Evolutionary conservation across 2,329 filamentous ascomycete genomes (phyloP).

Genomic region (Neurospora sp.): DNA sequence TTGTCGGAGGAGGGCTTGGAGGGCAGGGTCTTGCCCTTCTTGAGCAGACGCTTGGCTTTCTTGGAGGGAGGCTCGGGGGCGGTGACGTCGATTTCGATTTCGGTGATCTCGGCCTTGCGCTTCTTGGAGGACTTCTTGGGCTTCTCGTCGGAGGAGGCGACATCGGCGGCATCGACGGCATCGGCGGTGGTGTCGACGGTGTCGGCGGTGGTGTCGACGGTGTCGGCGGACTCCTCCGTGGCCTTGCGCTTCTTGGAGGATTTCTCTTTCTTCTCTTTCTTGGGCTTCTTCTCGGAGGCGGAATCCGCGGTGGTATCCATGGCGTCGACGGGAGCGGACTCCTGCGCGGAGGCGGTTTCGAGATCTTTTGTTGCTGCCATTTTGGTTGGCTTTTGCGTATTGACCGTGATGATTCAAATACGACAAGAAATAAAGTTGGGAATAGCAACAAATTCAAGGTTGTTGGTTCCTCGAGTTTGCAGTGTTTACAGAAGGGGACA

Average conservation of each 20-base stretch:
- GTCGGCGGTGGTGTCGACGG: background rate
- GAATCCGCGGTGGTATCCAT: constrained; percentile 4
- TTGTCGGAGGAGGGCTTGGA: constrained; percentile 32
- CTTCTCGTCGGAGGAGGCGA: background rate
- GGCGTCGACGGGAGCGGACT: background rate
- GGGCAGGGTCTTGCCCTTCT: constrained; percentile 63
- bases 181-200: background rate
- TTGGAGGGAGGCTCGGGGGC: constrained; percentile 94
- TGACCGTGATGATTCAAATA: background rate
- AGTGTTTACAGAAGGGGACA: background rate
- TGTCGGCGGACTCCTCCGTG: background rate
- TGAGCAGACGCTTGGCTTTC: constrained; percentile 79
- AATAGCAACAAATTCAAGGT: background rate
- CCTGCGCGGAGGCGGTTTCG: constrained; percentile 1
- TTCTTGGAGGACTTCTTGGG: constrained; percentile 42
- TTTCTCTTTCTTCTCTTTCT: background rate
- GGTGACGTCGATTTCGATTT: constrained; percentile 81
- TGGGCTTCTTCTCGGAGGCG: background rate
- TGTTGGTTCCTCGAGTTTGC: background rate
- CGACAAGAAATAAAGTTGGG: background rate
- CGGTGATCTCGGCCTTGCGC: constrained; percentile 59
- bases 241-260: background rate
- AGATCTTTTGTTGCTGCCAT: constrained; percentile 12
- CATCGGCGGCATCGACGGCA: background rate
- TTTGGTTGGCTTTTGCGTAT: background rate